A percentile compares a stretch with the other conserved stretches of the same genome.
Conservation (phyloP, 306 rosid genomes). For the Cercis canadensis region DNA sequence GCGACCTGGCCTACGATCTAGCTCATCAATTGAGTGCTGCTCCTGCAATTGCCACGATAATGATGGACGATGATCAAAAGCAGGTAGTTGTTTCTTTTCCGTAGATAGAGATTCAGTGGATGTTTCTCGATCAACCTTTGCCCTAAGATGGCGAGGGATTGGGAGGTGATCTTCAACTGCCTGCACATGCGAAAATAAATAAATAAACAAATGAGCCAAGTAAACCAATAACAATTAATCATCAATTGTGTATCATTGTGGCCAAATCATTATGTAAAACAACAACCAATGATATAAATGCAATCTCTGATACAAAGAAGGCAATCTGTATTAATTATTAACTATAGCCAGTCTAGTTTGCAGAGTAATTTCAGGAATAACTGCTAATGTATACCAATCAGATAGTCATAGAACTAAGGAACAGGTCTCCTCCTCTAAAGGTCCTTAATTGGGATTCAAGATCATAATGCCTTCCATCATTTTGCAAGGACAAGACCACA, state of each 20-base stretch:
- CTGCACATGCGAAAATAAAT: conserved; percentile 48
- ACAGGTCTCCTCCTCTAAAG: neutral
- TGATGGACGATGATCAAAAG: conserved; percentile 47
- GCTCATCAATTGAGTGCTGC: conserved; percentile 47
- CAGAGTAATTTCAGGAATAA: neutral
- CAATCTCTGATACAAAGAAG: neutral
- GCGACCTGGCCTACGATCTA: conserved; percentile 45
- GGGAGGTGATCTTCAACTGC: conserved; percentile 63
- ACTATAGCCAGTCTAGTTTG: neutral
- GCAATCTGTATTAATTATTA: neutral
- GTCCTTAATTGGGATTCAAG: neutral
- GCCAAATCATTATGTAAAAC: neutral
- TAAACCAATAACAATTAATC: neutral
- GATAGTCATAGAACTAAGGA: neutral
- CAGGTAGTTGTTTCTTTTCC: conserved; percentile 62
- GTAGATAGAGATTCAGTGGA: conserved; percentile 44
- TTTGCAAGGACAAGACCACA: neutral
- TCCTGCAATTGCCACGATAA: conserved; percentile 68
- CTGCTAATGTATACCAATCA: neutral
- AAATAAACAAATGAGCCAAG: neutral
- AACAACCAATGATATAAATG: neutral
- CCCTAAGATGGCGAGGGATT: conserved; percentile 42
- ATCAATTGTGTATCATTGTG: neutral
- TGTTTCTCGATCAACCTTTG: conserved; percentile 54
- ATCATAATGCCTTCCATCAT: neutral